phyloP scores from a whole-genome alignment of 768 basidiomycete genomes.

The Tricholoma hemisulphureum region DNA sequence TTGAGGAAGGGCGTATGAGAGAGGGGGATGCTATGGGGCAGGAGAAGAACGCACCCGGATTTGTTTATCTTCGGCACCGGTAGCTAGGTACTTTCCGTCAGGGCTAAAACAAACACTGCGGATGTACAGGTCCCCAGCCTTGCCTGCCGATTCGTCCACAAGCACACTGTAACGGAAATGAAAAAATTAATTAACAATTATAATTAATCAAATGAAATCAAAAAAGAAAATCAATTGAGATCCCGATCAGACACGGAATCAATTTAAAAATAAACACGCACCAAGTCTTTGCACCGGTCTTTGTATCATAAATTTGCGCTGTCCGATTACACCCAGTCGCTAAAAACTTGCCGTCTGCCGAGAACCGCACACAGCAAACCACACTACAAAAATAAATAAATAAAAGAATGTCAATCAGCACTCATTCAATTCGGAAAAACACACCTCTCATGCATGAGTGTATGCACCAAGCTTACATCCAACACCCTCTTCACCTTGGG shows the following conservation, averaged over 20 bases:
- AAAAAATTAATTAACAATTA: background rate
- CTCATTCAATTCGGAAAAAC: no score
- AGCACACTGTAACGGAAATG: conserved; percentile 54
- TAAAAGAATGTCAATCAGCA: no score
- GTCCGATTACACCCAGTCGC: conserved; percentile 96
- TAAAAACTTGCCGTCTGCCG: conserved; percentile 86
- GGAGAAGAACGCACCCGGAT: conserved; percentile 62
- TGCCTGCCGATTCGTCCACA: conserved; percentile 69
- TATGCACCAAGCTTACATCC: conserved; percentile 80
- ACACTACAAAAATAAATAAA: no score
- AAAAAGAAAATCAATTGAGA: background rate
- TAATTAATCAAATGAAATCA: no score
- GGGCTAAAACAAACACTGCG: conserved; percentile 91
- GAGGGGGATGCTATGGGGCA: background rate
- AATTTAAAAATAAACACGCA: no score
- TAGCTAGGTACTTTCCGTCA: conserved; percentile 86
- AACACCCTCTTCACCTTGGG: conserved; percentile 74
- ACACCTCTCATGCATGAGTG: conserved; percentile 88
- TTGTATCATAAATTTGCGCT: conserved; percentile 93
- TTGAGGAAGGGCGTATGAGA: conserved; percentile 6
- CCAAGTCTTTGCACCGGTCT: conserved; percentile 85
- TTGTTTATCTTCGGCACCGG: conserved; percentile 88
- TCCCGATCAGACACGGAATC: background rate
- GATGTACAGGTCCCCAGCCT: conserved; percentile 82
- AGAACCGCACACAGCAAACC: conserved; percentile 91